phyloP scores from a whole-genome alignment of 2,329 filamentous ascomycete genomes.

The Scytalidium lignicola region DNA sequence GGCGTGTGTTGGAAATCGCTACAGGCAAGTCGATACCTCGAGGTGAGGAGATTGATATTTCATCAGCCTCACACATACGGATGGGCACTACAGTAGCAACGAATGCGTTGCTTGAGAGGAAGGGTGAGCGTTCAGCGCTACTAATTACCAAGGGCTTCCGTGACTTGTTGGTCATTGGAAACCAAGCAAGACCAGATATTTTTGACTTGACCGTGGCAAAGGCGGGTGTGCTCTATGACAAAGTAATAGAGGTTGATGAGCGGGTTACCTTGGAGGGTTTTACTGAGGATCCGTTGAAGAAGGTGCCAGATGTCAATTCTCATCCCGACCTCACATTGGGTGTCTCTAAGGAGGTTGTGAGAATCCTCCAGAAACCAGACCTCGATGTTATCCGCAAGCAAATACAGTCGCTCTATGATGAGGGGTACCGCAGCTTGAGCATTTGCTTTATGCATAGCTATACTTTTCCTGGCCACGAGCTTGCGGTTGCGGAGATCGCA shows the following conservation, averaged over 20 bases:
- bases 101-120: conserved; percentile 64
- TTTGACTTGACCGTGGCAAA: conserved; percentile 66
- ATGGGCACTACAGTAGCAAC: conserved; percentile 77
- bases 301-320: conserved; percentile 43
- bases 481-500: conserved; percentile 53
- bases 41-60: conserved; percentile 57
- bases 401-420: conserved; percentile 50
- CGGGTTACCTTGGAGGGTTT: conserved; percentile 67
- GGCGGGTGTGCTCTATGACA: conserved; percentile 61
- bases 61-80: conserved; percentile 60
- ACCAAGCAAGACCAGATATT: conserved; percentile 65
- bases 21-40: conserved; percentile 54
- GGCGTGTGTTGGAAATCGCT: conserved; percentile 56
- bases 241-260: conserved; percentile 66
- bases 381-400: conserved; percentile 32
- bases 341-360: conserved; percentile 58
- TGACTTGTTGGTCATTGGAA: conserved; percentile 68
- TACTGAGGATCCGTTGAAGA: conserved; percentile 36
- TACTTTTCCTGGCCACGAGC: conserved; percentile 60
- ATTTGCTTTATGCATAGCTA: conserved; percentile 65
- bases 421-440: conserved; percentile 55
- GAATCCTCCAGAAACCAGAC: conserved; percentile 51
- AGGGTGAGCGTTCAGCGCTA: conserved; percentile 65
- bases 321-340: conserved; percentile 51
- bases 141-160: conserved; percentile 67